A percentile compares a stretch with the other conserved stretches of the same genome.
Conservation (phyloP, 805 yeast species). For the Candida oleophila region DNA sequence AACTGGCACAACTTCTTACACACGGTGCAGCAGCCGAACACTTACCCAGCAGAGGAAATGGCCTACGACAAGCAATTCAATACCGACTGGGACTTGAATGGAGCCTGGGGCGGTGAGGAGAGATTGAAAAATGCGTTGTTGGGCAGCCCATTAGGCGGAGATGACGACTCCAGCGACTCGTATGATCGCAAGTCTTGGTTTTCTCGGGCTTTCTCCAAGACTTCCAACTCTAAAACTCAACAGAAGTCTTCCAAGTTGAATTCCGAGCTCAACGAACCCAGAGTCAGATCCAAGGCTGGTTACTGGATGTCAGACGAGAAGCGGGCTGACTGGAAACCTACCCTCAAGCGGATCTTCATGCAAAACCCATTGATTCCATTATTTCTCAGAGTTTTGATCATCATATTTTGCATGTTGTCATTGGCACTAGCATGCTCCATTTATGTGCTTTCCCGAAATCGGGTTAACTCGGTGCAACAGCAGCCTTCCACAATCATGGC, state of each 20-base stretch:
- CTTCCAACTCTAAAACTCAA: slow-evolving; percentile 7
- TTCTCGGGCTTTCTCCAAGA: slow-evolving; percentile 12
- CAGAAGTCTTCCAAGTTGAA: slow-evolving; percentile 1
- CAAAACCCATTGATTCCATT: slow-evolving; percentile 82
- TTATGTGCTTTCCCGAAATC: slow-evolving; percentile 36
- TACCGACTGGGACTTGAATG: slow-evolving; percentile 42
- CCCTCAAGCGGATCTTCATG: slow-evolving; percentile 56
- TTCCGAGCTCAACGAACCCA: slow-evolving; percentile 9
- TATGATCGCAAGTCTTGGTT: slow-evolving; percentile 5
- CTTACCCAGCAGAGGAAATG: slow-evolving; percentile 29
- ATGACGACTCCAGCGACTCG: slow-evolving; percentile 22
- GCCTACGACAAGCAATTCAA: slow-evolving; percentile 23
- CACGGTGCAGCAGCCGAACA: slow-evolving; percentile 45
- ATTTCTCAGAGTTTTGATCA: slow-evolving; percentile 53
- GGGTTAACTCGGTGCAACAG: slow-evolving; percentile 49
- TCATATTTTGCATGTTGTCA: slow-evolving; percentile 60
- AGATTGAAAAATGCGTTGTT: slow-evolving; percentile 55
- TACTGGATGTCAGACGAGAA: slow-evolving; percentile 69
- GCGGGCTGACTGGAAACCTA: slow-evolving; percentile 63
- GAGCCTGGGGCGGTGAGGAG: slow-evolving; percentile 72
- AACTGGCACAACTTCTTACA: slow-evolving; percentile 53
- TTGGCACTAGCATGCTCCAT: slow-evolving; percentile 70
- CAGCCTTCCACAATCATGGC: slow-evolving; percentile 95
- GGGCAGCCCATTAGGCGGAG: slow-evolving; percentile 28
- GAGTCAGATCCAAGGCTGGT: slow-evolving; percentile 56